phyloP scores from a whole-genome alignment of 139 green algal species.

The Closterium sp. region DNA sequence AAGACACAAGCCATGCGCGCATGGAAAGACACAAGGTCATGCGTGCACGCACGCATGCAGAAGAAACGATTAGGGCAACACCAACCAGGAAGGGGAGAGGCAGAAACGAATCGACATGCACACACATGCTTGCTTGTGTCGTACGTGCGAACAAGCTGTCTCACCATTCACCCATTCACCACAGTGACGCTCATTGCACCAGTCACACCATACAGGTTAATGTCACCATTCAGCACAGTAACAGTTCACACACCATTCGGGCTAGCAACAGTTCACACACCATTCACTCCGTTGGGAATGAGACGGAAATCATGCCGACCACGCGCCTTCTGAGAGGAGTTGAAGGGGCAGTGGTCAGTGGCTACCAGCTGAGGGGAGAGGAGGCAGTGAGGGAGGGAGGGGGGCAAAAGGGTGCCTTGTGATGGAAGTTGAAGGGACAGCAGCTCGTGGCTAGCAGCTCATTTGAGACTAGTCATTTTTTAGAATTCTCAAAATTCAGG shows the following conservation, averaged over 20 bases:
- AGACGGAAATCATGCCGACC: conserved; percentile 76
- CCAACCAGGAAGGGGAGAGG: background rate
- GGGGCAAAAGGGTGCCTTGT: conserved; percentile 66
- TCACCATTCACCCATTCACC: background rate
- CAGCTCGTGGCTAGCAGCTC: conserved; percentile 71
- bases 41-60: background rate
- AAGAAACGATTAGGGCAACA: background rate
- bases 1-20: background rate
- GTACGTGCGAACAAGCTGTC: background rate
- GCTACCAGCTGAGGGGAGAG: conserved; percentile 30
- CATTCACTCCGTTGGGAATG: conserved; percentile 96
- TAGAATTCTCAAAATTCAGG: too few relatives aligned
- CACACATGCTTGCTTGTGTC: too few relatives aligned
- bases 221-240: too few relatives aligned
- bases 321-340: conserved; percentile 81
- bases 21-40: background rate
- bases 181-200: background rate
- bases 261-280: conserved; percentile 32
- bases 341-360: conserved; percentile 88
- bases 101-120: background rate
- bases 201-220: background rate
- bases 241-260: background rate
- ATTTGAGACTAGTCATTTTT: too few relatives aligned
- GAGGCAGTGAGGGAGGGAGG: background rate
- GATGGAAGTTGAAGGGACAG: conserved; percentile 83